These are phyloP conservation scores for Salvia splendens DNA, from an alignment of 257 asterid species.

Conservation along the genomic window DNA sequence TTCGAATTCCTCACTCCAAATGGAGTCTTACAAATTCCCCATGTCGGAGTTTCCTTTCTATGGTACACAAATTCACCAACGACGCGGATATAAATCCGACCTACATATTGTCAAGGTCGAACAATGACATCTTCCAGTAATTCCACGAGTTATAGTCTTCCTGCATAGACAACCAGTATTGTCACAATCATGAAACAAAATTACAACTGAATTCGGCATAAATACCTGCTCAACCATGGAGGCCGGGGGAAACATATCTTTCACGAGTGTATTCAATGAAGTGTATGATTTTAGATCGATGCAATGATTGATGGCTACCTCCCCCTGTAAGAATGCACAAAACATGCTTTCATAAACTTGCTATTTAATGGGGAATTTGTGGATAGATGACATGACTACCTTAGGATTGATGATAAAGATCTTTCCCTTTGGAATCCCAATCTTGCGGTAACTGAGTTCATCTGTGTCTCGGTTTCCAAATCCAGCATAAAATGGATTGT, in stretches of 20 bases:
- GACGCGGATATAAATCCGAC: conserved; percentile 10
- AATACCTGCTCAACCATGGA: conserved; percentile 89
- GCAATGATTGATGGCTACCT: conserved; percentile 93
- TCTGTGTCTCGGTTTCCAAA: conserved; percentile 98
- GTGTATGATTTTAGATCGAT: conserved; percentile 88
- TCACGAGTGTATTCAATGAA: conserved; percentile 84
- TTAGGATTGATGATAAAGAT: conserved; percentile 95
- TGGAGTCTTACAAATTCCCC: conserved; percentile 4
- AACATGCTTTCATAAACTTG: background rate
- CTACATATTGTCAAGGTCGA: conserved; percentile 56
- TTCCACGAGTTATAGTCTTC: conserved; percentile 92
- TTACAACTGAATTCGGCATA: too few relatives aligned
- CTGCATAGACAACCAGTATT: conserved; percentile 40
- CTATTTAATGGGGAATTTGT: background rate
- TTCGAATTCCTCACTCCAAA: background rate
- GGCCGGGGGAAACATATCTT: conserved; percentile 98
- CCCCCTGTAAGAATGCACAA: conserved; percentile 59
- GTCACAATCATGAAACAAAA: background rate
- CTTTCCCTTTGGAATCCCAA: conserved; percentile 98
- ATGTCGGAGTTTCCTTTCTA: conserved; percentile 5
- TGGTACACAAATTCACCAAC: conserved; percentile 29
- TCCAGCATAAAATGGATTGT: conserved; percentile 97
- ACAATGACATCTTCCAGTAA: conserved; percentile 85
- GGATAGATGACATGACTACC: conserved; percentile 42
- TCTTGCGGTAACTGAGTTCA: conserved; percentile 95